A percentile compares a stretch with the other conserved stretches of the same genome.
phyloP scores from a whole-genome alignment of 352 stramenopile species.

The Globisporangium lucens region DNA sequence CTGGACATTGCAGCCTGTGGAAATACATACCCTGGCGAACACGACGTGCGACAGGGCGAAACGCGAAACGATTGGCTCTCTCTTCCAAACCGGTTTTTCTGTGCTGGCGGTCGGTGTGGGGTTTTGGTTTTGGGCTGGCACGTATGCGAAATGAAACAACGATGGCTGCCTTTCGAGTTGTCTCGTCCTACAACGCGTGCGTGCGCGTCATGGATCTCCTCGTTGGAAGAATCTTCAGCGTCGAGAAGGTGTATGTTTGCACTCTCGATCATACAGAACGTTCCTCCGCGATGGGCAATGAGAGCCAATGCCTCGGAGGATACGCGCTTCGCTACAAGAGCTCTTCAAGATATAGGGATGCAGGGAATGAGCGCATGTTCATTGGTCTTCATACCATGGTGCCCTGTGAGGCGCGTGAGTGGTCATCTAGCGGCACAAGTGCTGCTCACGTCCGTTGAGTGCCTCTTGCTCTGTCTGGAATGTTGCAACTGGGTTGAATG shows the following conservation, averaged over 20 bases:
- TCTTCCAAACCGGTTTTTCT: not conserved
- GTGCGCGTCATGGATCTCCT: conserved; percentile 1
- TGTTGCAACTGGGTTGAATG: too few relatives aligned
- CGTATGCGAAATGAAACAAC: conserved; percentile 14
- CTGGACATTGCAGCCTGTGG: not conserved
- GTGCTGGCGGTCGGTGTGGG: not conserved
- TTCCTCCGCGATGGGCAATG: not conserved
- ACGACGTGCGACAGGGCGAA: not conserved
- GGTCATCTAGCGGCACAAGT: too few relatives aligned
- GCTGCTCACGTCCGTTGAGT: too few relatives aligned
- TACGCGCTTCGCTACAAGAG: not conserved
- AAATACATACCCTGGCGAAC: not conserved
- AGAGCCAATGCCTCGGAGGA: not conserved
- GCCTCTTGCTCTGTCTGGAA: too few relatives aligned
- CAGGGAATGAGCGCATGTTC: too few relatives aligned
- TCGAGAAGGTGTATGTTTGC: not conserved
- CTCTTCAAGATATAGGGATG: not conserved
- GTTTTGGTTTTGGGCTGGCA: not conserved
- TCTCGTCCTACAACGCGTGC: not conserved
- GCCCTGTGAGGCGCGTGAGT: too few relatives aligned
- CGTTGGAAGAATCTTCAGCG: not conserved
- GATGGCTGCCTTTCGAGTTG: conserved; percentile 3
- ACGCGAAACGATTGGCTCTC: conserved; percentile 12
- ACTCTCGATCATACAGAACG: not conserved
- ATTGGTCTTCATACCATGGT: too few relatives aligned